Conservation (phyloP, 2,329 filamentous ascomycete genomes). For the Monilinia vaccinii-corymbosi region DNA sequence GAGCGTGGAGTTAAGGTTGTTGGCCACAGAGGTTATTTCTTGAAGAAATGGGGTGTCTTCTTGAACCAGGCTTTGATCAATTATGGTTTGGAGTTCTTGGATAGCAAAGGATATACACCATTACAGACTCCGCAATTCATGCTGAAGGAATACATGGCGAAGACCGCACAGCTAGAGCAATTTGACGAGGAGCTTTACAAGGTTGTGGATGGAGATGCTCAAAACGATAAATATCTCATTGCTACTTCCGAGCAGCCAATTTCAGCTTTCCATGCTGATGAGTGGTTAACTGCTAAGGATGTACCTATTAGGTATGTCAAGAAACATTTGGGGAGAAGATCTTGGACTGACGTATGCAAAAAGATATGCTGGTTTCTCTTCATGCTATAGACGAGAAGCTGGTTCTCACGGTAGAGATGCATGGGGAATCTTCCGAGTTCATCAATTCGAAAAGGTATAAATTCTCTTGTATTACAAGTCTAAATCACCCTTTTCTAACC, state of each 20-base stretch:
- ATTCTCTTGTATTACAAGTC: conserved; percentile 13
- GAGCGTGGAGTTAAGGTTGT: conserved; percentile 91
- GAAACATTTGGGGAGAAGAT: not conserved
- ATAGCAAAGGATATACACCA: conserved; percentile 69
- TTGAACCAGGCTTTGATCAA: conserved; percentile 90
- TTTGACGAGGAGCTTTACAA: conserved; percentile 99
- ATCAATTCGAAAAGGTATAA: conserved; percentile 86
- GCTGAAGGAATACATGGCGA: conserved; percentile 91
- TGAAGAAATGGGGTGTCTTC: conserved; percentile 82
- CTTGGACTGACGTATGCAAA: conserved; percentile 19
- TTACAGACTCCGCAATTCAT: conserved; percentile 90
- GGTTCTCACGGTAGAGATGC: conserved; percentile 87
- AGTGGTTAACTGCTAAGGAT: conserved; percentile 80
- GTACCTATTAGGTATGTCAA: conserved; percentile 71
- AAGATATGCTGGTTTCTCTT: conserved; percentile 76
- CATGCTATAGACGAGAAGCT: conserved; percentile 92
- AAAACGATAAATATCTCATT: conserved; percentile 73
- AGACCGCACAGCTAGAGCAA: conserved; percentile 92
- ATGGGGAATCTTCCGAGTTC: conserved; percentile 96
- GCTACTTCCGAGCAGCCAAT: conserved; percentile 93
- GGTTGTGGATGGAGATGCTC: conserved; percentile 77
- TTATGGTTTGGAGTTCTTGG: conserved; percentile 86
- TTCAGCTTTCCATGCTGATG: conserved; percentile 82
- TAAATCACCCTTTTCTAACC: conserved; percentile 22
- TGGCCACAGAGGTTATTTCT: conserved; percentile 87